phyloP scores from a whole-genome alignment of 306 rosid species.

The Potentilla sterilis region DNA sequence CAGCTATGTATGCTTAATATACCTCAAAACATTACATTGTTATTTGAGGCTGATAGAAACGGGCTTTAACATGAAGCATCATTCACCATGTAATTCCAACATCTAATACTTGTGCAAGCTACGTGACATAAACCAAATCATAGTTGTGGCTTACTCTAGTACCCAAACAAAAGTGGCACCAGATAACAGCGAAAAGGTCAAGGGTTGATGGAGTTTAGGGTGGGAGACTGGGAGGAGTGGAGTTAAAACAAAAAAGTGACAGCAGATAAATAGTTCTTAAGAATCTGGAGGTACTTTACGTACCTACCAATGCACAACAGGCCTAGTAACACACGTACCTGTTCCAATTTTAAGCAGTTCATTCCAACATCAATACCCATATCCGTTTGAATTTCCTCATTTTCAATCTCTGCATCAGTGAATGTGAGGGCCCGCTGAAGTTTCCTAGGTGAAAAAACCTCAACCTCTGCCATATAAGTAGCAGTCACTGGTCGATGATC shows the following conservation, averaged over 20 bases:
- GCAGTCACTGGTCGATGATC: slow-evolving; percentile 97
- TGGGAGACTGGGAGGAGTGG: background rate
- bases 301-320: background rate
- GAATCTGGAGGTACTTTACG: background rate
- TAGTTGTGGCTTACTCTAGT: background rate
- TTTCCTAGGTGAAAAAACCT: slow-evolving; percentile 71
- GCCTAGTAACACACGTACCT: slow-evolving; percentile 35
- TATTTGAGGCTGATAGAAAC: background rate
- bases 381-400: slow-evolving; percentile 38
- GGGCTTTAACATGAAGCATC: background rate
- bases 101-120: background rate
- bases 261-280: background rate
- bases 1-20: background rate
- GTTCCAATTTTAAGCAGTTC: slow-evolving; percentile 32
- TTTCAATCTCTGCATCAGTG: slow-evolving; percentile 85
- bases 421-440: slow-evolving; percentile 77
- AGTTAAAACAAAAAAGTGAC: background rate
- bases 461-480: slow-evolving; percentile 75
- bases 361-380: slow-evolving; percentile 31
- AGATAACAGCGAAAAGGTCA: background rate
- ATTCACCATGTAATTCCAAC: background rate
- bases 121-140: background rate
- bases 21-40: background rate
- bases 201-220: background rate
- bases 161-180: background rate